phyloP scores from a whole-genome alignment of 176 grass and related monocot species.

The Oryza brachyantha region DNA sequence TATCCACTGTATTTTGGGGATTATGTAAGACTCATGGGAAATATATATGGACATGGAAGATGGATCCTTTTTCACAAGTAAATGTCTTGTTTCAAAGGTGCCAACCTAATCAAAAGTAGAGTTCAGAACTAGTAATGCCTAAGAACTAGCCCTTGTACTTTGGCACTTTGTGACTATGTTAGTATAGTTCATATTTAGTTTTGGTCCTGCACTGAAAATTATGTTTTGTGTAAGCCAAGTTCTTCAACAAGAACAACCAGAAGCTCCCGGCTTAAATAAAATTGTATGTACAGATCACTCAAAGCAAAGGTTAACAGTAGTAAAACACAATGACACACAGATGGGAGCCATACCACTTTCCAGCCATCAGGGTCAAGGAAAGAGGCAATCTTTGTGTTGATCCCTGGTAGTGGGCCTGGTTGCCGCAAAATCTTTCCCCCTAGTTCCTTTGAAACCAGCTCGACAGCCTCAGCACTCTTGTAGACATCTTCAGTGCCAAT shows the following conservation, averaged over 20 bases:
- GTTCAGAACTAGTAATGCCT: neutral
- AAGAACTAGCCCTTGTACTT: neutral
- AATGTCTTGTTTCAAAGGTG: neutral
- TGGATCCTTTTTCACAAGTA: neutral
- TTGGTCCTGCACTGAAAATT: neutral
- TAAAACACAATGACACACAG: neutral
- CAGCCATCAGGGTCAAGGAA: slow-evolving; percentile 99
- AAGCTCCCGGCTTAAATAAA: neutral
- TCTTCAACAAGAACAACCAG: neutral
- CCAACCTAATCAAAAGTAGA: neutral
- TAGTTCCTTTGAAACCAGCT: slow-evolving; percentile 70
- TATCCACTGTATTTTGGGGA: neutral
- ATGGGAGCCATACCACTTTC: slow-evolving; percentile 76
- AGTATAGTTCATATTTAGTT: neutral
- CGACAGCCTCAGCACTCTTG: slow-evolving; percentile 74
- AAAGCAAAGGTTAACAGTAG: neutral
- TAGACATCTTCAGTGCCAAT: slow-evolving; percentile 97
- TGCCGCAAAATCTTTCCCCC: slow-evolving; percentile 88
- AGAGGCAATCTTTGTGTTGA: slow-evolving; percentile 88
- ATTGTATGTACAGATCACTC: neutral
- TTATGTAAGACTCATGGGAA: neutral
- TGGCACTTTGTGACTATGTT: neutral
- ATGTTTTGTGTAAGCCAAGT: neutral
- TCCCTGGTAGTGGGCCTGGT: slow-evolving; percentile 75
- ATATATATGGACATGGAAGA: neutral